These are phyloP conservation scores for Medakamo hakoo DNA, from an alignment of 139 green algal species.

Conservation along the genomic window DNA sequence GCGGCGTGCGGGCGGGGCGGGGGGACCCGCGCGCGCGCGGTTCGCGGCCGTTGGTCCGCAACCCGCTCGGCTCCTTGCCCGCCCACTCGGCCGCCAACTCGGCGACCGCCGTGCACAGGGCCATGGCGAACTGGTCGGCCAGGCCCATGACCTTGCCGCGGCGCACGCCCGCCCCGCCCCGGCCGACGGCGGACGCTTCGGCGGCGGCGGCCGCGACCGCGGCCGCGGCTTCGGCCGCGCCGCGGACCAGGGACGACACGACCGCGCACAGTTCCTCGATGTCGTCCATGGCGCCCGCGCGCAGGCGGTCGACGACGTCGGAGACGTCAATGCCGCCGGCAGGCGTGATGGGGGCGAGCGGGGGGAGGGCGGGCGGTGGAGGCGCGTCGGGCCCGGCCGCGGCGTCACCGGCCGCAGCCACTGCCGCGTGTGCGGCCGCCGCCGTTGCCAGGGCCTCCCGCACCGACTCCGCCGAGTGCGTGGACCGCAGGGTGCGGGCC, in stretches of 20 bases:
- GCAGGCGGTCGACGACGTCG: not conserved
- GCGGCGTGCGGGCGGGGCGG: not conserved
- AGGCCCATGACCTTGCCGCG: conserved; percentile 10
- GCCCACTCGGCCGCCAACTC: not conserved
- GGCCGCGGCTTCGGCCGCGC: not conserved
- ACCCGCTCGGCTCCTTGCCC: not conserved
- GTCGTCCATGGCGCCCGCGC: not conserved
- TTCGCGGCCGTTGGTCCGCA: not conserved
- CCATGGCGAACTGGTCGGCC: conserved; percentile 11
- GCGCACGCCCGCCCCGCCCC: conserved; percentile 13
- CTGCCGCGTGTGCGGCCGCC: too few relatives aligned
- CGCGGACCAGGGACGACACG: not conserved
- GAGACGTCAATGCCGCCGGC: too few relatives aligned
- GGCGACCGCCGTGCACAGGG: conserved; percentile 9
- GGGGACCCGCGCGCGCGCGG: not conserved
- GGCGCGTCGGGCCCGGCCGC: not conserved
- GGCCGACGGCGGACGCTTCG: too few relatives aligned
- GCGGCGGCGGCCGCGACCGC: too few relatives aligned
- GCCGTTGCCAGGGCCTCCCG: too few relatives aligned
- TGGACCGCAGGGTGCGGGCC: too few relatives aligned
- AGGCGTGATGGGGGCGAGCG: too few relatives aligned
- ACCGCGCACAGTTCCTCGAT: not conserved
- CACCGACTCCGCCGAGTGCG: too few relatives aligned
- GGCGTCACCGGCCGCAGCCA: not conserved
- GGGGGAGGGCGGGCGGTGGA: not conserved